Base-by-base conservation (phyloP, 805 yeast genomes). In the Komagataella kurtzmanii region DNA sequence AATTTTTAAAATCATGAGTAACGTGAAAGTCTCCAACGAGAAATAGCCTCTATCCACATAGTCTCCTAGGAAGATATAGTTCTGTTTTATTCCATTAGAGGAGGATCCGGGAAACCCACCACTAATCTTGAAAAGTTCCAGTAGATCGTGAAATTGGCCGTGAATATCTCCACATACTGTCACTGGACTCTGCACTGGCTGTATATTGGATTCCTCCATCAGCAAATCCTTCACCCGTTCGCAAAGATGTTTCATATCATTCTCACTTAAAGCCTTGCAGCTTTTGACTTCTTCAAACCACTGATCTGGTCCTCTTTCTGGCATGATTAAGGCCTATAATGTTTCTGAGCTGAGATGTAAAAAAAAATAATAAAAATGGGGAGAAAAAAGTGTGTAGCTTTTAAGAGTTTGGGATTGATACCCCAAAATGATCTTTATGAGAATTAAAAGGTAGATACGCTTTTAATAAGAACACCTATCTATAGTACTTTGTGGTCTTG, bases 1-100 rank as follows among this genome's bases (percentile, higher is more conserved):
- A 17, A 89, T 97, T 66, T 91, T 91, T 53, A 91, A 74, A 56
- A 91, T 89, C 97, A 91, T 89, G 59, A 91, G 73, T 56, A 93
- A 70, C 4, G 98, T 91, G 69, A 91, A 90, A 0, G 98, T 91
- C 62, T 91, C 99, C 55, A 91, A 72, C 49, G 93, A 83, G 67
- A 91, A 91, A 66, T 88, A 93, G n/a, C 99, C 99, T 64, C 99
- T 76, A 68, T 91, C 99, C 50, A 91, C 99, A 64, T 91, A 91
- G 66, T 91, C 99, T 44, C 99, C 99, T 59, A 91, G 68, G 59
- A 91, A 91, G 48, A 91, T 79, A 68, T 86, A 91, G 64, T 84
- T 83, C 2, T 64, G 64, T 49, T 64, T 61, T 19, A 62, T 49
- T 10, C 55, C 54, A 54, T 69, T 72, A 3, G 66, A 56, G 51